These are phyloP conservation scores for Claviceps pazoutovae DNA, from an alignment of 2,329 filamentous ascomycete species.

Conservation along the genomic window DNA sequence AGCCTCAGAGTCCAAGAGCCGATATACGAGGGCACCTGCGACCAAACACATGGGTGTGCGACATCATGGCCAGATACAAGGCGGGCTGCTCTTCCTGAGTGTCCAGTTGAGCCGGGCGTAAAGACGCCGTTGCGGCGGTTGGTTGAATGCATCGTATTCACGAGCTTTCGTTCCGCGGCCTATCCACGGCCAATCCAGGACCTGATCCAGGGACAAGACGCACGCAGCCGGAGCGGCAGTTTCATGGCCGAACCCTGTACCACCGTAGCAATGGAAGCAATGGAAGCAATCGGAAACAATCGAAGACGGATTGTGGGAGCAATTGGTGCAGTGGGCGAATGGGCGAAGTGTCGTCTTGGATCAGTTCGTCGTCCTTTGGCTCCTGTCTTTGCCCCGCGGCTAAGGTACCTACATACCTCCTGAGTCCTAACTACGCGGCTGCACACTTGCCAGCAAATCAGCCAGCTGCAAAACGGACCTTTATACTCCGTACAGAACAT, in stretches of 20 bases:
- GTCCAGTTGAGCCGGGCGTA: not conserved
- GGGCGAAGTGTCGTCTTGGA: too few relatives aligned
- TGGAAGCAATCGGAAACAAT: too few relatives aligned
- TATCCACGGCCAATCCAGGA: not conserved
- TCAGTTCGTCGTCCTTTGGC: too few relatives aligned
- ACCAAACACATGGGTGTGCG: not conserved
- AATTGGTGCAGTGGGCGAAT: too few relatives aligned
- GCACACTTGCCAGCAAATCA: conserved; percentile 1
- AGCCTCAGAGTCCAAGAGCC: not conserved
- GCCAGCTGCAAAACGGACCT: not conserved
- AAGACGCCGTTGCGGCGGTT: not conserved
- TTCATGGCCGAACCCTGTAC: conserved; percentile 2
- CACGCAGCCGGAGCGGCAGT: conserved; percentile 2
- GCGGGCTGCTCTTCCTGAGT: not conserved
- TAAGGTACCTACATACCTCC: not conserved
- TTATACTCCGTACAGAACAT: not conserved
- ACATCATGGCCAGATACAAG: not conserved
- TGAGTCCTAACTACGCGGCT: not conserved
- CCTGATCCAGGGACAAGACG: not conserved
- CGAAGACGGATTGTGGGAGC: too few relatives aligned
- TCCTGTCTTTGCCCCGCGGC: not conserved
- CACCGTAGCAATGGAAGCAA: not conserved
- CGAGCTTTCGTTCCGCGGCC: not conserved
- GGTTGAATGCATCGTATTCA: not conserved
- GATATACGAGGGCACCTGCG: not conserved